Evolutionary conservation across 2,329 filamentous ascomycete genomes (phyloP).

Genomic region (Botryotinia narcissicola): DNA sequence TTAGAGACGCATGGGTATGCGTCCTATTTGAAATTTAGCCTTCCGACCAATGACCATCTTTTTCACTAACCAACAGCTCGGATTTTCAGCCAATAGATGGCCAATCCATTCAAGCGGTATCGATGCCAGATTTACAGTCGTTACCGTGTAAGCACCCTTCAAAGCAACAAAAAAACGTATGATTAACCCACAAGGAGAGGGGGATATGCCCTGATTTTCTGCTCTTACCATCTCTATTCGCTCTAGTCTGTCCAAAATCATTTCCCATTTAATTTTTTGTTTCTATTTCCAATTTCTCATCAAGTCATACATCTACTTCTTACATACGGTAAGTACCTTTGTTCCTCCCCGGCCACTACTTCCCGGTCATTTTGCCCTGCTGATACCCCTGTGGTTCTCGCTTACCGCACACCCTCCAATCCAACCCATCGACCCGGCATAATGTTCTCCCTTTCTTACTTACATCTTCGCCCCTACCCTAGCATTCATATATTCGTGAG

Average conservation of each 20-base stretch:
- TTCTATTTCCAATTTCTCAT: neutral
- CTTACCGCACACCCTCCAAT: conserved; percentile 1
- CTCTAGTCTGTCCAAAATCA: neutral
- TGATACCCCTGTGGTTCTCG: neutral
- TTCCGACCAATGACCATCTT: conserved; percentile 2
- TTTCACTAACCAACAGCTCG: neutral
- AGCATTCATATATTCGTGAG: neutral
- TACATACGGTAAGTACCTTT: conserved; percentile 11
- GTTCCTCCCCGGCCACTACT: conserved; percentile 1
- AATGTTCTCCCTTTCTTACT: conserved; percentile 21
- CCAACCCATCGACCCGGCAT: conserved; percentile 15
- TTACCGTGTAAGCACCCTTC: neutral
- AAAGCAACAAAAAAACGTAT: conserved; percentile 3
- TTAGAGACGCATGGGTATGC: conserved; percentile 7
- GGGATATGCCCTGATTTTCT: neutral
- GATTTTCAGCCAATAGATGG: conserved; percentile 14
- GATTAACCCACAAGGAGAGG: neutral
- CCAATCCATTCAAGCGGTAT: conserved; percentile 4
- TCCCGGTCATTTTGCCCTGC: neutral
- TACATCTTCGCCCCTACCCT: conserved; percentile 3
- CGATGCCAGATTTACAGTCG: neutral
- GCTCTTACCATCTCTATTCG: neutral
- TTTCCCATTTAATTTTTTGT: neutral
- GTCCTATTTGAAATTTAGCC: neutral
- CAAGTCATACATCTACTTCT: conserved; percentile 7